Evolutionary conservation across 2,329 filamentous ascomycete species (phyloP).

Genomic region (Ustulina deusta): DNA sequence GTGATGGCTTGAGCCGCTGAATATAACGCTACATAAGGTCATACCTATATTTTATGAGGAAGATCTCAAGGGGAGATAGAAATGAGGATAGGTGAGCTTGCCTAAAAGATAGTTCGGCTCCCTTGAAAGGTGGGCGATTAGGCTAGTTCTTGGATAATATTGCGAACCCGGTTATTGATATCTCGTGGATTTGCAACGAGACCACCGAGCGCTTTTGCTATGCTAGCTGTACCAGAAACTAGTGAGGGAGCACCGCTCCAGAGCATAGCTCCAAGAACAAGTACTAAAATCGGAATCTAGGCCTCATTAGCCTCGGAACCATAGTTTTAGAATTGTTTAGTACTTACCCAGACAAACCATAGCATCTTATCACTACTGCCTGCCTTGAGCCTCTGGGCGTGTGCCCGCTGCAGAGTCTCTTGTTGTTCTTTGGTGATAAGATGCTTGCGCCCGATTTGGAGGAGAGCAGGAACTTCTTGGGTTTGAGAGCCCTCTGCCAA

Average conservation of each 20-base stretch:
- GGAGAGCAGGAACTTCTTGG: constrained; percentile 55
- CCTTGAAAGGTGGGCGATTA: background rate
- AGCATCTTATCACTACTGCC: constrained; percentile 73
- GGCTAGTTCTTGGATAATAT: constrained; percentile 36
- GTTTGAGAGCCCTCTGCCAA: constrained; percentile 50
- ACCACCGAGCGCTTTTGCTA: constrained; percentile 35
- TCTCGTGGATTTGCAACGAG: constrained; percentile 42
- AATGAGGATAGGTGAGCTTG: background rate
- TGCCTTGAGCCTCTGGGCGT: constrained; percentile 72
- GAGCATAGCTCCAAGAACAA: constrained; percentile 54
- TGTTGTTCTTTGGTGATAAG: constrained; percentile 74
- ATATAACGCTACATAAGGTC: constrained; percentile 22
- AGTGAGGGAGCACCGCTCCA: constrained; percentile 51
- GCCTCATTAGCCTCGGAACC: constrained; percentile 36
- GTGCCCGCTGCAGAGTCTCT: constrained; percentile 70
- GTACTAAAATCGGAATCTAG: constrained; percentile 54
- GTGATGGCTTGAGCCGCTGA: constrained; percentile 16
- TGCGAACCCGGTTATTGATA: constrained; percentile 34
- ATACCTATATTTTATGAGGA: background rate
- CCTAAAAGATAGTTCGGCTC: background rate
- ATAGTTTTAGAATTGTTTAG: background rate
- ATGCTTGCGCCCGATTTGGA: constrained; percentile 73
- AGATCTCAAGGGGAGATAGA: background rate
- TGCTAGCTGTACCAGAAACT: constrained; percentile 36
- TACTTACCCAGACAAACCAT: constrained; percentile 74